A percentile compares a stretch with the other conserved stretches of the same genome.
Evolutionary conservation across 306 rosid species (phyloP).

Genomic region (Trifolium subterraneum): DNA sequence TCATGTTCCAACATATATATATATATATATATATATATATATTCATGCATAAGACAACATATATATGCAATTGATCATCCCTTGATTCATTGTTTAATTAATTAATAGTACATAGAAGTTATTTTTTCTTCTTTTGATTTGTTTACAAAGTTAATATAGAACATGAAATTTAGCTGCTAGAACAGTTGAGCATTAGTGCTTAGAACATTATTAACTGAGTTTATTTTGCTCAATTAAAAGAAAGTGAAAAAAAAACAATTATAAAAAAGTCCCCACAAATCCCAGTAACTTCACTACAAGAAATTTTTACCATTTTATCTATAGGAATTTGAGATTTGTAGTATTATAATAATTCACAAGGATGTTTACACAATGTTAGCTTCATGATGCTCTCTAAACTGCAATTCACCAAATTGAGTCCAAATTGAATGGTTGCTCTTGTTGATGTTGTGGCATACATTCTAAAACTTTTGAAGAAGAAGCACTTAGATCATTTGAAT

Average conservation of each 20-base stretch:
- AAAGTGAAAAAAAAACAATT: constrained; percentile 1
- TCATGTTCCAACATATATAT: too few relatives aligned
- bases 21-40: too few relatives aligned
- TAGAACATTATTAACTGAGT: constrained; percentile 24
- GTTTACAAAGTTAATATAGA: not conserved
- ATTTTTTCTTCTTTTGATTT: not conserved
- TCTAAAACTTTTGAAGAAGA: constrained; percentile 69
- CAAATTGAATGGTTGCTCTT: constrained; percentile 88
- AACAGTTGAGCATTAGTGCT: constrained; percentile 8
- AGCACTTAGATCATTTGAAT: constrained; percentile 55
- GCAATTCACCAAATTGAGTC: constrained; percentile 86
- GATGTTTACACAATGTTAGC: constrained; percentile 43
- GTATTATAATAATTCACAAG: constrained; percentile 38
- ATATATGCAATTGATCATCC: not conserved
- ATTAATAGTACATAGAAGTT: not conserved
- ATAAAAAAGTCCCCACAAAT: constrained; percentile 23
- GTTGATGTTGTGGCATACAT: constrained; percentile 55
- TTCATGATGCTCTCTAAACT: constrained; percentile 18
- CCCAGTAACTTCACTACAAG: constrained; percentile 25
- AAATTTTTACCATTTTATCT: constrained; percentile 13
- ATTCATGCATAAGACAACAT: not conserved
- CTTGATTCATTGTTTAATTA: not conserved
- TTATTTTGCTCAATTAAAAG: constrained; percentile 16
- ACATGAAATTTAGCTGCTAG: constrained; percentile 9
- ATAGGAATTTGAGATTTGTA: constrained; percentile 19